Evolutionary conservation across 1,284 basidiomycete genomes (phyloP).

Genomic region (Ganoderma resinaceum): DNA sequence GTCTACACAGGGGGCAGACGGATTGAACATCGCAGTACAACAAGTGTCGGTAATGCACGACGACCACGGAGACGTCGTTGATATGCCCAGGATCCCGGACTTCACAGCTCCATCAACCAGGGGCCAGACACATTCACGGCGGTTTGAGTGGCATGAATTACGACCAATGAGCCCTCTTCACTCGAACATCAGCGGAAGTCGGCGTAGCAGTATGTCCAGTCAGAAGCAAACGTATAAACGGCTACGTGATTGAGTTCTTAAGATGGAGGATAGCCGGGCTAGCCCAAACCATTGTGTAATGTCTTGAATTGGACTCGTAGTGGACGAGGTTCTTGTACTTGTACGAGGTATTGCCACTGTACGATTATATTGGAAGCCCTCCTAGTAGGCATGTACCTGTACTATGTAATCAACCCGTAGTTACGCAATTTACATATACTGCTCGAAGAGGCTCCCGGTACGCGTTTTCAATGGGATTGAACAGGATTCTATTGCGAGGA

Average conservation of each 20-base stretch:
- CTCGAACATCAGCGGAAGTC: constrained; percentile 10
- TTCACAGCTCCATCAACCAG: not conserved
- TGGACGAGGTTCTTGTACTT: not conserved
- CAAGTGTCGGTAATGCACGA: constrained; percentile 1
- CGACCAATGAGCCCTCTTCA: constrained; percentile 19
- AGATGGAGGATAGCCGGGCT: not conserved
- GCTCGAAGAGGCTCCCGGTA: not conserved
- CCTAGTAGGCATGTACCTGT: not conserved
- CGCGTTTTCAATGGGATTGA: not conserved
- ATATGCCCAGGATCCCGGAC: not conserved
- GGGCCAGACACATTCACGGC: not conserved
- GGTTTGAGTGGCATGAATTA: constrained; percentile 27
- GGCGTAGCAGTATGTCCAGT: not conserved
- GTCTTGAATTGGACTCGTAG: not conserved
- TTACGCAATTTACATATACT: not conserved
- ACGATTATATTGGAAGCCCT: not conserved
- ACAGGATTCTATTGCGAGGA: not conserved
- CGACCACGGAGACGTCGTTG: constrained; percentile 40
- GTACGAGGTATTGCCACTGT: not conserved
- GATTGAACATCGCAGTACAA: not conserved
- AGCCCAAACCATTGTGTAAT: not conserved
- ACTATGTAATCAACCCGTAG: not conserved
- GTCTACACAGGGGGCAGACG: not conserved
- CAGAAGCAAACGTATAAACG: not conserved
- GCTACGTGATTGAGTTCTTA: not conserved